Evolutionary conservation across 805 yeast species (phyloP), one percentile per base, ranked within the genome.

Genomic region (Maudiozyma saulgeensis): DNA sequence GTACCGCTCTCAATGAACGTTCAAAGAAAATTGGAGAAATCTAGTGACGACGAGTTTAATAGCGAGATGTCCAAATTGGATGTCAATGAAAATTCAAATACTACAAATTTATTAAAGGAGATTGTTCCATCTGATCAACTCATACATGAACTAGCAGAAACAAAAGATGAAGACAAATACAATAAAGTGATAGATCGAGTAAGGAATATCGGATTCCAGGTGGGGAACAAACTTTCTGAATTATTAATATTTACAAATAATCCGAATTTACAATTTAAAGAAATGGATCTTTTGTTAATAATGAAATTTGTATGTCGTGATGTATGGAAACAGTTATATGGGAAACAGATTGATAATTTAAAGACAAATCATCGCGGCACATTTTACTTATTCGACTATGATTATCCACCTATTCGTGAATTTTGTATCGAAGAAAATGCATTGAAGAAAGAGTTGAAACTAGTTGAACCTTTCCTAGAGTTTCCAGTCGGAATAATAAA

Each of bases 291-390:
- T 12, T 67, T 91, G 38, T 90, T 87, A 55, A 77, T 91, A 39
- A 87, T 93, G 87, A 91, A 91, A 67, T 89, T 87, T 63, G 78
- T 93, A 5, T 90, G 98, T 63, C 77, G 95, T 43, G 97, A 90
- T 56, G 84, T 90, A 28, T 93, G 98, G 98, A 81, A 78, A 57
- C 68, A 76, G 47, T 62, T 91, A 28, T 88, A 80, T 67, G 79
- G 81, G 38, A 91, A 89, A 66, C 96, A 86, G 63, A 87, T 93
- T 73, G 97, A 90, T 63, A 89, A 88, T 56, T 73, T 93, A 51
- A 78, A 95, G 53, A 93, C 99, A 1, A 93, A 93, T 62, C 97
- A 93, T 64, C 70, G 95, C 38, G 86, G 75, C 23, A 59, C 70
- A 2, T 69, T 68, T 50, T 67, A 64, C 51, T 48, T 67, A 9